phyloP scores from a whole-genome alignment of 2,329 filamentous ascomycete species.

The Ophiocordyceps camponoti-floridani region DNA sequence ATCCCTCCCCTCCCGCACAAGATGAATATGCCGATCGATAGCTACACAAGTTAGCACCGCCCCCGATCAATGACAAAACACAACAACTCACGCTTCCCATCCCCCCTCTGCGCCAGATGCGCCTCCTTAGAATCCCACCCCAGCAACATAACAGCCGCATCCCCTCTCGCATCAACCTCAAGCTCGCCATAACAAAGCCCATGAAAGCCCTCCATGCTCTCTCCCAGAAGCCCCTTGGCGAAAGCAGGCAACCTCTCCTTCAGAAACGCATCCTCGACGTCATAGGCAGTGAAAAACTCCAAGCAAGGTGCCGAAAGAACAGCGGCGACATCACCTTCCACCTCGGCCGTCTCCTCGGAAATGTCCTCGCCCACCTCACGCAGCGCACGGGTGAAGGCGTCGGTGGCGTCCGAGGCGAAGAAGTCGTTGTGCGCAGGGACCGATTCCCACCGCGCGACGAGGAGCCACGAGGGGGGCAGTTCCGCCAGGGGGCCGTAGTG shows the following conservation, averaged over 20 bases:
- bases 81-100: conserved; percentile 11
- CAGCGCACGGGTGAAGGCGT: conserved; percentile 19
- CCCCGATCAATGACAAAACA: neutral
- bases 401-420: conserved; percentile 19
- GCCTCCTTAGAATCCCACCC: conserved; percentile 22
- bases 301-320: conserved; percentile 17
- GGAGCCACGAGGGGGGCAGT: conserved; percentile 13
- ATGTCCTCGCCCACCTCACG: conserved; percentile 11
- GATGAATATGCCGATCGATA: conserved; percentile 17
- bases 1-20: conserved; percentile 12
- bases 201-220: conserved; percentile 11
- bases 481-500: conserved; percentile 18
- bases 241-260: conserved; percentile 13
- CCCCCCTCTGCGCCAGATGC: conserved; percentile 15
- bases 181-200: conserved; percentile 15
- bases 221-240: conserved; percentile 7
- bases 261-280: conserved; percentile 13
- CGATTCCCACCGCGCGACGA: conserved; percentile 17
- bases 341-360: conserved; percentile 7
- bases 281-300: conserved; percentile 19
- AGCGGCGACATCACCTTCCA: conserved; percentile 6
- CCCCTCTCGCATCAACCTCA: conserved; percentile 9
- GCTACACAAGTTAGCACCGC: conserved; percentile 6
- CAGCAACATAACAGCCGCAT: conserved; percentile 14
- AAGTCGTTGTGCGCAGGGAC: conserved; percentile 18